Percentiles rank a stretch among this genome's conserved stretches.
phyloP scores from a whole-genome alignment of 768 basidiomycete genomes.

The Naganishia randhawae region DNA sequence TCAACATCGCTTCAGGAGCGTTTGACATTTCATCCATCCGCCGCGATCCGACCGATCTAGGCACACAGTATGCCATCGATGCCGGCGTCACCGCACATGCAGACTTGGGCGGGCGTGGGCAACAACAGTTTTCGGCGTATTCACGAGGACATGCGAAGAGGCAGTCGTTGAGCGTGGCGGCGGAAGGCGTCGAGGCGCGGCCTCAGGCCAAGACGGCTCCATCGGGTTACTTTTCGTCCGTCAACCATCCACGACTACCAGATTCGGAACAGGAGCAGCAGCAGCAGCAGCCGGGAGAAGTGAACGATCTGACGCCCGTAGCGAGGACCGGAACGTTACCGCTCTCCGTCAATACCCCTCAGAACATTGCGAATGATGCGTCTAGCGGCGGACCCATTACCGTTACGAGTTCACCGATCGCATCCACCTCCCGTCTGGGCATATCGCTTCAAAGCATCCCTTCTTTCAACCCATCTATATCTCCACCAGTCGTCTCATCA shows the following conservation, averaged over 20 bases:
- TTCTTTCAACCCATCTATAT: background rate
- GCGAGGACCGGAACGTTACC: background rate
- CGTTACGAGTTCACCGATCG: background rate
- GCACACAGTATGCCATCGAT: slow-evolving; percentile 7
- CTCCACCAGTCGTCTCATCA: background rate
- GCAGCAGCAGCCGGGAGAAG: background rate
- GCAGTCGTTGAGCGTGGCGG: background rate
- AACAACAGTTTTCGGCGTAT: slow-evolving; percentile 3
- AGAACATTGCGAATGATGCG: background rate
- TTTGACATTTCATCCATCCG: background rate
- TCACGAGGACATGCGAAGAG: background rate
- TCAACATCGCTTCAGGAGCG: background rate
- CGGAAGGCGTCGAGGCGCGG: background rate
- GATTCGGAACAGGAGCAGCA: background rate
- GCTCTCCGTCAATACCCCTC: background rate
- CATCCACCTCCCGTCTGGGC: background rate
- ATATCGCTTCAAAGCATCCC: background rate
- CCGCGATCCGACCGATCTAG: slow-evolving; percentile 11
- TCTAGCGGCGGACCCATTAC: background rate
- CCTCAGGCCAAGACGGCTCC: slow-evolving; percentile 11
- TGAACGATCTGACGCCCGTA: background rate
- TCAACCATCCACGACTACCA: background rate
- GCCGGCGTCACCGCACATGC: slow-evolving; percentile 7
- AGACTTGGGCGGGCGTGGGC: background rate
- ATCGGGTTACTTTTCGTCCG: slow-evolving; percentile 9